Evolutionary conservation across 768 basidiomycete species (phyloP), one percentile per base, ranked within the genome.

Genomic region (Terana coerulea): DNA sequence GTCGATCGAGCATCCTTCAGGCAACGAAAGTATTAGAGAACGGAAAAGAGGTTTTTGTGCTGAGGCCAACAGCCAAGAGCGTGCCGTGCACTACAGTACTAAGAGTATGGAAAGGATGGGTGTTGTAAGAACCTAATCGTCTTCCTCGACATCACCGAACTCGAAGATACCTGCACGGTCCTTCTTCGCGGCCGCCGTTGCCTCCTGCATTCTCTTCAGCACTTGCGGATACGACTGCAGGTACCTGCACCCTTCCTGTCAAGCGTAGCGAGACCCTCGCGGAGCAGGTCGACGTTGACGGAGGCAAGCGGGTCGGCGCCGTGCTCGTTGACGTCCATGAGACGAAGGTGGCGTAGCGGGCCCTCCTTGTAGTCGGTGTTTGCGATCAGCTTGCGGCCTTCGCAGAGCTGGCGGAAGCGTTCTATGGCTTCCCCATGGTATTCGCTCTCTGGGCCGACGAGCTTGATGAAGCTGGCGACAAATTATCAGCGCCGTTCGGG

Each of bases 331-430:
- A 75, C 69, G 64, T 98, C 95, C 55, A 97, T 95, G 30, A 99
- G 81, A 42, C 95, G 88, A 48, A 99, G 80, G 68, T 97, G 93
- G 25, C 95, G 73, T 1, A 85, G 61, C 19, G 76, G 59, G 22
- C 88, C 86, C 61, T 97, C 95, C 61, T 75, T 84, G 62, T 86
- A 79, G 67, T 99, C 97, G 52, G 94, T 74, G 70, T 95, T 98
- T n/a, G 94, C 97, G 43, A 98, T 74, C n/a, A 98, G 77, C 63
- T 94, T 94, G 47, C 93, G 86, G n/a, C 91, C 92, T 69, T 94
- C 93, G 58, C 88, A 90, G 17, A 94, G 73, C 14, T 77, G 68
- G 22, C 86, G 82, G 84, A 98, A 98, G 44, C 90, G 84, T 44
- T 91, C 86, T 42, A 93, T 65, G 3, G 95, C 88, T 52, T 98